phyloP scores from a whole-genome alignment of 306 rosid species.

The Abrus precatorius region DNA sequence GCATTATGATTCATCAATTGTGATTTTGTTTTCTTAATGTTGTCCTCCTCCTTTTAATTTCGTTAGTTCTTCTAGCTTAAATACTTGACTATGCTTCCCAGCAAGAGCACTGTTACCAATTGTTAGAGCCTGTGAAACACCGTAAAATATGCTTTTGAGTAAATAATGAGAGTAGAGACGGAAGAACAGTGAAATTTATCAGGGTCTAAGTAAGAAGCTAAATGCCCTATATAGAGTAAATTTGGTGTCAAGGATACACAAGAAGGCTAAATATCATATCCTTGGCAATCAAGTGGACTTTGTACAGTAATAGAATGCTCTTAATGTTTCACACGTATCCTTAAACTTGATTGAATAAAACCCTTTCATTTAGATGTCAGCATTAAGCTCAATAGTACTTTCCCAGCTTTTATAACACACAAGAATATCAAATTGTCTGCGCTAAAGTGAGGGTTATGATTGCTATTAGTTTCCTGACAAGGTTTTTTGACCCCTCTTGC shows the following conservation, averaged over 20 bases:
- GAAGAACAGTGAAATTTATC: not conserved
- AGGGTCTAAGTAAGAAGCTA: not conserved
- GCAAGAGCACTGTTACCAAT: not conserved
- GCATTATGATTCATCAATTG: not conserved
- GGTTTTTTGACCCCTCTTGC: not conserved
- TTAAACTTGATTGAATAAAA: not conserved
- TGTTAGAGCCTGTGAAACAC: conserved; percentile 4
- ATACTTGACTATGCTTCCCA: not conserved
- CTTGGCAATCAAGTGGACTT: conserved; percentile 25
- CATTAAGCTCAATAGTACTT: not conserved
- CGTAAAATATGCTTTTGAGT: not conserved
- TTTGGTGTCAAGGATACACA: not conserved
- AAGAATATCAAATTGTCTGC: not conserved
- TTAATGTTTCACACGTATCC: conserved; percentile 3
- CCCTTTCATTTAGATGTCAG: conserved; percentile 10
- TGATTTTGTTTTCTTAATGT: conserved; percentile 3
- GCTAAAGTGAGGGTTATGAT: conserved; percentile 20
- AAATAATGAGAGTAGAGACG: conserved; percentile 2
- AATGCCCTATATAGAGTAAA: not conserved
- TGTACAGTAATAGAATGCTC: conserved; percentile 5
- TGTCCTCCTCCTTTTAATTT: not conserved
- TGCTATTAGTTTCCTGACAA: not conserved
- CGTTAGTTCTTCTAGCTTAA: not conserved
- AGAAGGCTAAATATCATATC: conserved; percentile 11
- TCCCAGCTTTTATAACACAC: conserved; percentile 18